Evolutionary conservation across 441 rosid species (phyloP).

Genomic region (Arabidopsis hybrid): DNA sequence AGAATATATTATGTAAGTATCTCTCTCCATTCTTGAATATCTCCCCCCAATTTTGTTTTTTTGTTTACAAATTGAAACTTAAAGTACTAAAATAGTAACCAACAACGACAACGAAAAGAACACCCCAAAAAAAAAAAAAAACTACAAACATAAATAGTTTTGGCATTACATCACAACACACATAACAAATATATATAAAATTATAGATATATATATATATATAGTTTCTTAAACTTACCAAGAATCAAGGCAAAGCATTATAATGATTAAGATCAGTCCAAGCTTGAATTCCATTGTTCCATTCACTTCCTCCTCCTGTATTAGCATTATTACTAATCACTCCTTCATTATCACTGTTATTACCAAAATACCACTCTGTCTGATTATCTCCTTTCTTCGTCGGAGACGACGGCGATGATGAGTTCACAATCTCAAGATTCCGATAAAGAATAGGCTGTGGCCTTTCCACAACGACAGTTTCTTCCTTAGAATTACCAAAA

Average conservation of each 20-base stretch:
- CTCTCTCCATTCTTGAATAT: conserved; percentile 6
- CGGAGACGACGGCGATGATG: conserved; percentile 31
- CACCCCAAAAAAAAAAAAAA: background rate
- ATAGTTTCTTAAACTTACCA: conserved; percentile 33
- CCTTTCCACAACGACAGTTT: conserved; percentile 51
- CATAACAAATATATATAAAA: conserved; percentile 8
- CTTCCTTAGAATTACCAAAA: conserved; percentile 58
- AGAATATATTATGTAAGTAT: conserved; percentile 29
- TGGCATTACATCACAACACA: conserved; percentile 38
- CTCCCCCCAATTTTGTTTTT: conserved; percentile 25
- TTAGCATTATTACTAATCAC: conserved; percentile 51
- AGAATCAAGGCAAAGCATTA: conserved; percentile 69
- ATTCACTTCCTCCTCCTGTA: conserved; percentile 48
- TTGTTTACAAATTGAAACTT: conserved; percentile 40
- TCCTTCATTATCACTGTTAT: conserved; percentile 57
- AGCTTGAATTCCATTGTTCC: conserved; percentile 67
- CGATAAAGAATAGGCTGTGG: conserved; percentile 78
- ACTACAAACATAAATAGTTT: conserved; percentile 27
- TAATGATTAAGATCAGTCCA: conserved; percentile 77
- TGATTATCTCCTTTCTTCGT: conserved; percentile 60
- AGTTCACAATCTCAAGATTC: conserved; percentile 58
- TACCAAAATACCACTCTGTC: conserved; percentile 93
- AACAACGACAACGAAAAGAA: conserved; percentile 35
- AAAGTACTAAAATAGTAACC: conserved; percentile 40
- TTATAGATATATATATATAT: background rate